Conservation (phyloP, 208 protist species). For the Trypanosoma brucei region DNA sequence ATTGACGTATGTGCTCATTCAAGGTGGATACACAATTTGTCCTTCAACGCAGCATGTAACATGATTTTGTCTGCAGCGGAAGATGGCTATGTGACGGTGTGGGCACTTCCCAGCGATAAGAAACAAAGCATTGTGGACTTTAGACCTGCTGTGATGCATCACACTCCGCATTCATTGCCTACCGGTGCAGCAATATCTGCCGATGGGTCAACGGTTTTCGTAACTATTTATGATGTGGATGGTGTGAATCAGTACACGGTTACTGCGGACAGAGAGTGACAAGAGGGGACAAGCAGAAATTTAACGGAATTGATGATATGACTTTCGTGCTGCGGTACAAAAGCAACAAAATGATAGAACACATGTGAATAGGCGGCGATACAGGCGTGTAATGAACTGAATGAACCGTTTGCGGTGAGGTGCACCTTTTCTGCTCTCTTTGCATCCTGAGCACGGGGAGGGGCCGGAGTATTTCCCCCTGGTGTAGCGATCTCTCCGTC, state of each 20-base stretch:
- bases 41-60: constrained; percentile 19
- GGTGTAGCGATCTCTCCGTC: too few relatives aligned
- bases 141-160: constrained; percentile 5
- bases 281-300: neutral
- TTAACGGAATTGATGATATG: neutral
- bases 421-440: too few relatives aligned
- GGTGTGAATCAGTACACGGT: constrained; percentile 10
- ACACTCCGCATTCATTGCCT: constrained; percentile 15
- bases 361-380: too few relatives aligned
- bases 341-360: neutral
- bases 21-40: constrained; percentile 54
- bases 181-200: constrained; percentile 19
- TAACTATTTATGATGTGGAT: constrained; percentile 18
- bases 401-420: too few relatives aligned
- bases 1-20: constrained; percentile 58
- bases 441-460: too few relatives aligned
- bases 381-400: too few relatives aligned
- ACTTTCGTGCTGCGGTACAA: neutral
- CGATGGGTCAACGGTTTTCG: constrained; percentile 9
- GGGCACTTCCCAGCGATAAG: constrained; percentile 3
- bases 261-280: neutral
- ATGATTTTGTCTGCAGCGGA: constrained; percentile 39
- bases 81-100: constrained; percentile 51
- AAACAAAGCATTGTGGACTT: neutral
- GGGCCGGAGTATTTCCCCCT: too few relatives aligned